Conservation (phyloP, 768 basidiomycete species). For the Paxillus rubicundulus region DNA sequence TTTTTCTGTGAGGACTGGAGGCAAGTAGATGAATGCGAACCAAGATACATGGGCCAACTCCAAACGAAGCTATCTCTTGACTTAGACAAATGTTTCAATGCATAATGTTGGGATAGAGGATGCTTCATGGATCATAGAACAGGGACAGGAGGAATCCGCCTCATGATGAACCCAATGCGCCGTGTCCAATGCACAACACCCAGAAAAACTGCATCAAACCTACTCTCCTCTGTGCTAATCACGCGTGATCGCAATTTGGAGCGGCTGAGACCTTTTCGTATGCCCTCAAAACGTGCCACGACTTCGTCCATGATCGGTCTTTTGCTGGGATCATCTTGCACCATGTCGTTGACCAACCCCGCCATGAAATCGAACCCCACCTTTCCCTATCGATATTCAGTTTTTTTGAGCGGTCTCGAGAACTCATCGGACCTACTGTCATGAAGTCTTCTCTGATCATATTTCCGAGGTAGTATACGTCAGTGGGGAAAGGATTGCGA, state of each 20-base stretch:
- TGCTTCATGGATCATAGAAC: no score
- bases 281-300: constrained; percentile 26
- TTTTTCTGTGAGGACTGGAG: no score
- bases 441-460: constrained; percentile 33
- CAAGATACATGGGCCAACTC: no score
- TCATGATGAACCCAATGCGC: constrained; percentile 13
- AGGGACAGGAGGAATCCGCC: constrained; percentile 21
- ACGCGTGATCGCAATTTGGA: constrained; percentile 31
- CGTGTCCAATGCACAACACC: constrained; percentile 24
- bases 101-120: no score
- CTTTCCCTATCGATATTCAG: not conserved
- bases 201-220: constrained; percentile 1
- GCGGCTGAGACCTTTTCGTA: constrained; percentile 16
- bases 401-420: no score
- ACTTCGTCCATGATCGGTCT: constrained; percentile 40
- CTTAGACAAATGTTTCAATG: no score
- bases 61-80: no score
- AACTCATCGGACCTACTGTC: constrained; percentile 5
- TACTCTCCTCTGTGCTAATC: constrained; percentile 1
- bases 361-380: constrained; percentile 31
- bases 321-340: constrained; percentile 33
- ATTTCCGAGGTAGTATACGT: constrained; percentile 45
- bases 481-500: constrained; percentile 40
- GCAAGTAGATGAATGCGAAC: no score
- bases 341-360: constrained; percentile 38